A percentile compares a stretch with the other conserved stretches of the same genome.
phyloP scores from a whole-genome alignment of 805 yeast species.

The Hanseniaspora lachancei region DNA sequence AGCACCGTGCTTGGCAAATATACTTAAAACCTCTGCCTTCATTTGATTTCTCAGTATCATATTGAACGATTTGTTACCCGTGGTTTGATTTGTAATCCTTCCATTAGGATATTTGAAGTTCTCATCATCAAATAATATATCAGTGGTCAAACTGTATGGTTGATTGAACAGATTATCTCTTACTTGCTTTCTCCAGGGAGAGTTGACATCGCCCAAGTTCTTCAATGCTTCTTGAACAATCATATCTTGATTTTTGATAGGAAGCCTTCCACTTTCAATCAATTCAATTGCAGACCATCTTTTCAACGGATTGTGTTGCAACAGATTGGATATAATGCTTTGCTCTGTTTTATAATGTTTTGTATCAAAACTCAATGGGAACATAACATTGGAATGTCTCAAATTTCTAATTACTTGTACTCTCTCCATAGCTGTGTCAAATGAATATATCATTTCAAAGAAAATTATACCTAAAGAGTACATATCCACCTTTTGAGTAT shows the following conservation, averaged over 20 bases:
- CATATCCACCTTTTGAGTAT: conserved; percentile 90
- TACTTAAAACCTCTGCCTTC: conserved; percentile 42
- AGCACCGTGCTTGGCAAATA: conserved; percentile 78
- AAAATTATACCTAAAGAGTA: conserved; percentile 89
- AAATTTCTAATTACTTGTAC: conserved; percentile 55
- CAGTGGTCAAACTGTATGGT: conserved; percentile 74
- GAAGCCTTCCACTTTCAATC: conserved; percentile 68
- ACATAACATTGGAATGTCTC: conserved; percentile 44
- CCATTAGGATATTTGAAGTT: conserved; percentile 16
- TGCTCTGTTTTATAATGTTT: conserved; percentile 44
- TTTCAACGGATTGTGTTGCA: conserved; percentile 64
- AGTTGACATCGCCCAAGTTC: conserved; percentile 74
- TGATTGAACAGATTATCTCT: conserved; percentile 74
- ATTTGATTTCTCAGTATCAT: conserved; percentile 48
- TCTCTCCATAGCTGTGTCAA: conserved; percentile 91
- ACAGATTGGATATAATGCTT: conserved; percentile 48
- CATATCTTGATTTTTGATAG: conserved; percentile 82
- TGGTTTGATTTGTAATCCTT: neutral
- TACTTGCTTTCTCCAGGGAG: conserved; percentile 90
- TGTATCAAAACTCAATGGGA: conserved; percentile 56
- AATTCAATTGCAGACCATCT: conserved; percentile 73
- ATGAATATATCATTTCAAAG: conserved; percentile 81
- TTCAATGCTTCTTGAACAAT: conserved; percentile 76
- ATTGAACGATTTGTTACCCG: conserved; percentile 30
- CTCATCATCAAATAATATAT: conserved; percentile 58